Conservation (phyloP, 768 basidiomycete species). For the Russula virescens region DNA sequence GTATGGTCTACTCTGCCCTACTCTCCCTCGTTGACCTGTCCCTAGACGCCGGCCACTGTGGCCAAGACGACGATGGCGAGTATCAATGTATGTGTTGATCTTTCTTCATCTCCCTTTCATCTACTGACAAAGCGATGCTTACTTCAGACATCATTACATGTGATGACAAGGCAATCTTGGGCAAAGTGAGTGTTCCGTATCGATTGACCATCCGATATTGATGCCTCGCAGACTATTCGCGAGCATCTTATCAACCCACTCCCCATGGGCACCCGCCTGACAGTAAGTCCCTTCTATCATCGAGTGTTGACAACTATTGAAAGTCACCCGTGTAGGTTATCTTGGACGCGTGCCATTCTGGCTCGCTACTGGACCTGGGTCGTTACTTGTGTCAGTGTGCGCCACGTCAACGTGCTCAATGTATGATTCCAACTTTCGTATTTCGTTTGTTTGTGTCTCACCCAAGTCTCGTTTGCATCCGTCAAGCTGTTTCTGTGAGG, state of each 20-base stretch:
- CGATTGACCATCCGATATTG: background rate
- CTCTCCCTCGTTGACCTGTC: background rate
- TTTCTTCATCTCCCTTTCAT: background rate
- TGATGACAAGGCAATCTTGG: slow-evolving; percentile 15
- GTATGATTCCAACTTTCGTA: background rate
- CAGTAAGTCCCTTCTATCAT: background rate
- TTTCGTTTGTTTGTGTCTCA: background rate
- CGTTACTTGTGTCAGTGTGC: slow-evolving; percentile 21
- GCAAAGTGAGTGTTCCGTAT: slow-evolving; percentile 15
- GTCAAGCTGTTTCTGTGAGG: background rate
- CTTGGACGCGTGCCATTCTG: slow-evolving; percentile 26
- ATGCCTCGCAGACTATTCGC: slow-evolving; percentile 17
- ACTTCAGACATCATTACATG: slow-evolving; percentile 8
- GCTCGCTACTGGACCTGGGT: slow-evolving; percentile 23
- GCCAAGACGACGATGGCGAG: slow-evolving; percentile 3
- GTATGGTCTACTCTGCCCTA: background rate
- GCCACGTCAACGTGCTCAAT: background rate
- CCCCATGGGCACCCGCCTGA: slow-evolving; percentile 19
- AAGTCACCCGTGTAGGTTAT: slow-evolving; percentile 20
- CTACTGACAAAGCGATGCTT: background rate
- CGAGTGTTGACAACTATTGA: background rate
- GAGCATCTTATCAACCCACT: slow-evolving; percentile 21
- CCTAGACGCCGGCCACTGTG: slow-evolving; percentile 15
- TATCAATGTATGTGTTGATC: slow-evolving; percentile 6
- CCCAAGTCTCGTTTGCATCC: too few species aligned